phyloP scores from a whole-genome alignment of 2,329 filamentous ascomycete genomes.

The Diaporthe citrichinensis region DNA sequence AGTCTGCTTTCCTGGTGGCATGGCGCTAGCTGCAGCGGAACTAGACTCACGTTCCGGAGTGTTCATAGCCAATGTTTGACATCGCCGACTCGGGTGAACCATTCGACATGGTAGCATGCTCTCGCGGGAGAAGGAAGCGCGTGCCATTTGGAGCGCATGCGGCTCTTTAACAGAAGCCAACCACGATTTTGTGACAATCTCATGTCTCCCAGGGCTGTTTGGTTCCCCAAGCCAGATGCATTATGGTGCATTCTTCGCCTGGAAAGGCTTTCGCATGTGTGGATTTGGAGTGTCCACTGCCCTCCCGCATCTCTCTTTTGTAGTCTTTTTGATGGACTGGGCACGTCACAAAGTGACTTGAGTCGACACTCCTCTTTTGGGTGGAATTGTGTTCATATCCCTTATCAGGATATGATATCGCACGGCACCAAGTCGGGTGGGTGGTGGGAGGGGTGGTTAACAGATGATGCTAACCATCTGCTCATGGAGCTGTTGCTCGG shows the following conservation, averaged over 20 bases:
- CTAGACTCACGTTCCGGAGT: neutral
- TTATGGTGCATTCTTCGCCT: neutral
- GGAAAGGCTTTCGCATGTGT: neutral
- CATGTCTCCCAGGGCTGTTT: neutral
- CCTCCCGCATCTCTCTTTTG: neutral
- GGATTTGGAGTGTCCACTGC: neutral
- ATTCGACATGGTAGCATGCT: neutral
- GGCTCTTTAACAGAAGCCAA: neutral
- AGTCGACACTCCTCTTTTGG: neutral
- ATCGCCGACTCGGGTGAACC: neutral
- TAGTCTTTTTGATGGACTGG: neutral
- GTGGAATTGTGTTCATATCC: neutral
- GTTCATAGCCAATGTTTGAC: neutral
- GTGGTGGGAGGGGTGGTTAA: too few relatives aligned
- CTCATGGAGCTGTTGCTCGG: neutral
- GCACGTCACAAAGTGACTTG: neutral
- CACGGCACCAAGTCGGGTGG: neutral
- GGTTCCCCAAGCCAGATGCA: neutral
- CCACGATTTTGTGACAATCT: neutral
- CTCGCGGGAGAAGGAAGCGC: too few relatives aligned
- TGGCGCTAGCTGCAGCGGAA: slow-evolving; percentile 2
- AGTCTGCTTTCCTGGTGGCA: neutral
- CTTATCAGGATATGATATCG: neutral
- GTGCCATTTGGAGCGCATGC: too few relatives aligned
- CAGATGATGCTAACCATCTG: neutral